These are phyloP conservation scores for Kuraishia cidri DNA, from an alignment of 805 yeast genomes.

Conservation along the genomic window DNA sequence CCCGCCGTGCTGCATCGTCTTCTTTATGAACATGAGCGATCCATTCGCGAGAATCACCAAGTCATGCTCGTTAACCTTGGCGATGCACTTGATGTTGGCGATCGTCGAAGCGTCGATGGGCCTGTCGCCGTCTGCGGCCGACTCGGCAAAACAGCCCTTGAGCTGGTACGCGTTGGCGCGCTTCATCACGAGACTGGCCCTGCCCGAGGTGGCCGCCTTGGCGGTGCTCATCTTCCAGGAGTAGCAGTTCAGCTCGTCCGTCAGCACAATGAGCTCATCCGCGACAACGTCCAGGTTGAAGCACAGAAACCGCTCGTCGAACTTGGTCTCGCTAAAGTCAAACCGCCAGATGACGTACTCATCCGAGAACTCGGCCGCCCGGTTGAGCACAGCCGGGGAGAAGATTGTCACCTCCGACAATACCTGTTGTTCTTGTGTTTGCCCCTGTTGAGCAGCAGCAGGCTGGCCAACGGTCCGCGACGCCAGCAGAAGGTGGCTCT, in stretches of 20 bases:
- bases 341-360: conserved; percentile 23
- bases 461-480: conserved; percentile 8
- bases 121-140: background rate
- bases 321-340: conserved; percentile 16
- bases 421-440: conserved; percentile 8
- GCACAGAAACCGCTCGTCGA: conserved; percentile 16
- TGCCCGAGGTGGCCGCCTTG: background rate
- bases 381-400: conserved; percentile 14
- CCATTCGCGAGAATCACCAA: conserved; percentile 17
- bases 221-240: conserved; percentile 17
- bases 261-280: conserved; percentile 19
- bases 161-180: conserved; percentile 17
- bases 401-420: conserved; percentile 20
- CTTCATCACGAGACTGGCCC: conserved; percentile 2
- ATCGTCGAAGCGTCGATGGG: conserved; percentile 10
- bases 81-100: conserved; percentile 14
- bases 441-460: too few relatives aligned
- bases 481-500: conserved; percentile 19
- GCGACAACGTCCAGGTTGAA: conserved; percentile 17
- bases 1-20: conserved; percentile 9
- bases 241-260: conserved; percentile 21
- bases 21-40: conserved; percentile 17
- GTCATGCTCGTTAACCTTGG: conserved; percentile 18
- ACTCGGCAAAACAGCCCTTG: conserved; percentile 13
- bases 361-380: conserved; percentile 12